phyloP scores from a whole-genome alignment of 2,329 filamentous ascomycete genomes.

The Raffaelea ambrosiae region DNA sequence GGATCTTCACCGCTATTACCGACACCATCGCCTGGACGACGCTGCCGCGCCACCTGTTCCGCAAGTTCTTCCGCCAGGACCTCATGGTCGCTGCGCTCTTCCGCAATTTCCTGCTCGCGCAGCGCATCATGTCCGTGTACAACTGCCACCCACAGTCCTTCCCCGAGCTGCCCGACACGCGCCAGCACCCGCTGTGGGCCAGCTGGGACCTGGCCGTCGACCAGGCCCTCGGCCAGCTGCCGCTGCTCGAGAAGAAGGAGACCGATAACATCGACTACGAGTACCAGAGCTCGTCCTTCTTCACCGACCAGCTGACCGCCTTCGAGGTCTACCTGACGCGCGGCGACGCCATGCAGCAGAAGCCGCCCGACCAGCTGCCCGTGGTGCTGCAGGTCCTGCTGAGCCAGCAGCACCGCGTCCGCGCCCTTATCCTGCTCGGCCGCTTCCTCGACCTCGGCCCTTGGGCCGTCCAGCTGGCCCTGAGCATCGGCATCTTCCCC shows the following conservation, averaged over 20 bases:
- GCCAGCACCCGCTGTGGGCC: conserved; percentile 90
- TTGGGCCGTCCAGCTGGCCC: conserved; percentile 95
- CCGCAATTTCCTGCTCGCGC: conserved; percentile 88
- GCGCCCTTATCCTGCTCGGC: conserved; percentile 83
- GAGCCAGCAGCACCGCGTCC: conserved; percentile 87
- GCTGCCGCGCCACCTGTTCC: conserved; percentile 79
- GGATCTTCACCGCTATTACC: conserved; percentile 98
- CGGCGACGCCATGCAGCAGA: conserved; percentile 71
- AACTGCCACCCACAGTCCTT: conserved; percentile 92
- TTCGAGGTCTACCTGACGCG: conserved; percentile 92
- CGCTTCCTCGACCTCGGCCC: conserved; percentile 92
- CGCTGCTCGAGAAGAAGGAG: conserved; percentile 73
- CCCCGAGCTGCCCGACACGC: conserved; percentile 85
- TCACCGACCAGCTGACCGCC: conserved; percentile 91
- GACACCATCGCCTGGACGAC: conserved; percentile 99
- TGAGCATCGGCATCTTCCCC: conserved; percentile 97
- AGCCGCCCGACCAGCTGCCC: conserved; percentile 86
- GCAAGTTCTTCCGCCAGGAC: conserved; percentile 94
- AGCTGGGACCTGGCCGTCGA: conserved; percentile 98
- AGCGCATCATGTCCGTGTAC: conserved; percentile 93
- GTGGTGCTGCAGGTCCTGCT: conserved; percentile 93
- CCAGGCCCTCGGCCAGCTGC: conserved; percentile 84
- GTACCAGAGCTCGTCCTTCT: conserved; percentile 92
- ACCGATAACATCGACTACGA: conserved; percentile 70
- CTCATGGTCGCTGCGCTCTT: conserved; percentile 98